Evolutionary conservation across 306 rosid species (phyloP).

Genomic region (Glycine soja): DNA sequence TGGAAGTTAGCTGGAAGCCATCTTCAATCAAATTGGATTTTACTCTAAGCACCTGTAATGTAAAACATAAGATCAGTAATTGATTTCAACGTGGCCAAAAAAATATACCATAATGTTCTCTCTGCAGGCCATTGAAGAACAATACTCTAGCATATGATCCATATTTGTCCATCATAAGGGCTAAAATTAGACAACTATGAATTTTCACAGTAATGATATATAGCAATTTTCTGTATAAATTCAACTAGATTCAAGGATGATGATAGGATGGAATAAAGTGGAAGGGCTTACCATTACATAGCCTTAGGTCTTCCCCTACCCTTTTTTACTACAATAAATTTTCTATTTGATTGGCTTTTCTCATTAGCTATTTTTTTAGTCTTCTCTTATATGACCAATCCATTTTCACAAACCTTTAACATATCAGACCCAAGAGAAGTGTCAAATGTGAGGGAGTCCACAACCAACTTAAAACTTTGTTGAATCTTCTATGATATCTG

Average conservation of each 20-base stretch:
- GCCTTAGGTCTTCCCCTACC: not conserved
- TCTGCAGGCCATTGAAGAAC: not conserved
- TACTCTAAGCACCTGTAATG: constrained; percentile 6
- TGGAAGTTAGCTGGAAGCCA: not conserved
- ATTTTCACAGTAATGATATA: not conserved
- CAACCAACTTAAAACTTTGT: not conserved
- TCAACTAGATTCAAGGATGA: not conserved
- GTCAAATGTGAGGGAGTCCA: not conserved
- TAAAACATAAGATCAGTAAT: not conserved
- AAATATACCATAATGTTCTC: not conserved
- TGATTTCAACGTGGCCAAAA: not conserved
- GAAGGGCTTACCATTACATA: not conserved
- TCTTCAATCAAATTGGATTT: not conserved
- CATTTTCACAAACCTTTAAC: not conserved
- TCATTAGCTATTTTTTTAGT: not conserved
- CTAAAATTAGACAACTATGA: not conserved
- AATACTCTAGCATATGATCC: not conserved
- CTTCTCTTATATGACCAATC: not conserved
- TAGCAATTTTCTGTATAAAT: not conserved
- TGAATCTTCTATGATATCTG: not conserved
- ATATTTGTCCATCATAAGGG: not conserved
- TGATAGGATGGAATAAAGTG: not conserved
- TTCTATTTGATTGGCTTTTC: not conserved
- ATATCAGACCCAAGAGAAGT: not conserved
- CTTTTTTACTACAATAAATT: not conserved